These are phyloP conservation scores for Phoma sp. DNA, from an alignment of 2,329 filamentous ascomycete genomes.

Conservation along the genomic window DNA sequence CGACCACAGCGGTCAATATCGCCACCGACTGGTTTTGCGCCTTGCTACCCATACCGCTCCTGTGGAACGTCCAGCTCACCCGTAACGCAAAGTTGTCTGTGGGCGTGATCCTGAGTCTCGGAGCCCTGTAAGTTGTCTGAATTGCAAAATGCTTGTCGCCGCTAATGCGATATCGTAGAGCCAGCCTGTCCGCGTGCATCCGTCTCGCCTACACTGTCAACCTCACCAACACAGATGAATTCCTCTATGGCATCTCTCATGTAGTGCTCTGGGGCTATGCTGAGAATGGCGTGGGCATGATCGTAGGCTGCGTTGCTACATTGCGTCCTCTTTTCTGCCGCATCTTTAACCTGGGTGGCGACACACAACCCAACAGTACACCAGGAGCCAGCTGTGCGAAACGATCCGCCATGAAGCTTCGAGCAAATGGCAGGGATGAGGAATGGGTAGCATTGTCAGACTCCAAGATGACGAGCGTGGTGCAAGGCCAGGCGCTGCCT, in stretches of 20 bases:
- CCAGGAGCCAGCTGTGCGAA: background rate
- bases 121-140: slow-evolving; percentile 27
- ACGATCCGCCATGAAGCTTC: background rate
- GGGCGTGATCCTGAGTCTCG: slow-evolving; percentile 26
- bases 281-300: slow-evolving; percentile 45
- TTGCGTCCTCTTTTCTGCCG: slow-evolving; percentile 43
- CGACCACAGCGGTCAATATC: slow-evolving; percentile 47
- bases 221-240: slow-evolving; percentile 41
- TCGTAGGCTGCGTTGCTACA: slow-evolving; percentile 44
- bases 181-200: slow-evolving; percentile 40
- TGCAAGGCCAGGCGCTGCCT: background rate
- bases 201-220: slow-evolving; percentile 46
- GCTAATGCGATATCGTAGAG: slow-evolving; percentile 22
- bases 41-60: slow-evolving; percentile 33
- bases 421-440: background rate
- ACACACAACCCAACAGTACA: slow-evolving; percentile 7
- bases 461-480: background rate
- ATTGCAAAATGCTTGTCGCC: background rate
- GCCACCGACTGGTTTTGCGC: slow-evolving; percentile 48
- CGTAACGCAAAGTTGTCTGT: slow-evolving; percentile 35
- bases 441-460: slow-evolving; percentile 14
- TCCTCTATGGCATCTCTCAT: slow-evolving; percentile 42
- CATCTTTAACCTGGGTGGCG: slow-evolving; percentile 24
- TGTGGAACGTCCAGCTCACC: slow-evolving; percentile 37
- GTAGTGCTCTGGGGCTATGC: slow-evolving; percentile 49